Evolutionary conservation across 176 grass and related monocot genomes (phyloP).

Genomic region (Rhynchospora tenuis): DNA sequence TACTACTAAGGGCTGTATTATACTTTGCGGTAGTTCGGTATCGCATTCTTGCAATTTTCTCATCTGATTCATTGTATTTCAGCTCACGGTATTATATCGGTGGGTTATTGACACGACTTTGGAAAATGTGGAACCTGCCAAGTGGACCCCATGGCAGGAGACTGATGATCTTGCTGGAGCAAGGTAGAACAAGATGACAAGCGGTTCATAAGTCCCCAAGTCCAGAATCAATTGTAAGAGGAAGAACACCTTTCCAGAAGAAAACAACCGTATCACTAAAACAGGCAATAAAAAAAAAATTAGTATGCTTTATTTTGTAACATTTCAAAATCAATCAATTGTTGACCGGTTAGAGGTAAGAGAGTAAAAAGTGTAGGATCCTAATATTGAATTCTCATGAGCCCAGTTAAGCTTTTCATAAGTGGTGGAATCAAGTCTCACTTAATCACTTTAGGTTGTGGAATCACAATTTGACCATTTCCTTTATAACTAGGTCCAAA

Average conservation of each 20-base stretch:
- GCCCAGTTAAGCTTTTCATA: neutral
- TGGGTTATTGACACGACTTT: constrained; percentile 86
- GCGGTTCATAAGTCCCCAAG: constrained; percentile 37
- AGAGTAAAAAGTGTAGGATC: neutral
- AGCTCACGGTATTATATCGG: constrained; percentile 21
- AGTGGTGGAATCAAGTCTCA: neutral
- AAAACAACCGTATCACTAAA: constrained; percentile 31
- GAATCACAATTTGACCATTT: neutral
- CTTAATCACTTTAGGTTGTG: neutral
- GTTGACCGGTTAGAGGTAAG: neutral
- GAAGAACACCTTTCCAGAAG: constrained; percentile 38
- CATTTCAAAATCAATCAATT: neutral
- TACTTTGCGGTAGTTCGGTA: neutral
- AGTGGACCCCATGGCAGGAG: constrained; percentile 86
- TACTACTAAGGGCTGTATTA: neutral
- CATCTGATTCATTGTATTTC: neutral
- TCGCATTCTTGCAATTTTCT: neutral
- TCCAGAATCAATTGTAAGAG: constrained; percentile 52
- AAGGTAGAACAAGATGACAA: constrained; percentile 49
- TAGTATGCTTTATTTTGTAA: neutral
- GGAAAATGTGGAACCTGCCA: constrained; percentile 64
- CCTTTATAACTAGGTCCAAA: neutral
- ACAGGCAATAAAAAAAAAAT: constrained; percentile 1
- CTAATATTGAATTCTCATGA: neutral
- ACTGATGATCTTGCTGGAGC: constrained; percentile 29